A percentile compares a stretch with the other conserved stretches of the same genome.
Conservation (phyloP, 2,329 filamentous ascomycete species). For the Shiraia bambusicola region DNA sequence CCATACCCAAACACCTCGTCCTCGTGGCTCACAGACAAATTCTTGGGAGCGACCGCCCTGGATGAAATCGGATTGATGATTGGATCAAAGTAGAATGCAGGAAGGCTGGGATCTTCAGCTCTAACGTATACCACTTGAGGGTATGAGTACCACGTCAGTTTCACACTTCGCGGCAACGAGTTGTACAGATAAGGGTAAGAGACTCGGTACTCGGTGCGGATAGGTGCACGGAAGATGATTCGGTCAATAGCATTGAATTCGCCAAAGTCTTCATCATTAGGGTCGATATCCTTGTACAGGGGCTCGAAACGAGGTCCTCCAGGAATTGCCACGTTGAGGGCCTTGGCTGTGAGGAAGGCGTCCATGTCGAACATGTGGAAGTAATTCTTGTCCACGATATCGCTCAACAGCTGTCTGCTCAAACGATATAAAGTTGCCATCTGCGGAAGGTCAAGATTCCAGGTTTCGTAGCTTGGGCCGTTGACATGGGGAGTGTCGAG, state of each 20-base stretch:
- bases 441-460: slow-evolving; percentile 90
- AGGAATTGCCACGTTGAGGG: slow-evolving; percentile 94
- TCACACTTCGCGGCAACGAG: slow-evolving; percentile 89
- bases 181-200: slow-evolving; percentile 96
- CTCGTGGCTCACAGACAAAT: slow-evolving; percentile 87
- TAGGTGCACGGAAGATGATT: slow-evolving; percentile 95
- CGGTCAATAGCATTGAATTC: slow-evolving; percentile 99
- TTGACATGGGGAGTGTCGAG: slow-evolving; percentile 92
- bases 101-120: slow-evolving; percentile 83
- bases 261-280: slow-evolving; percentile 98
- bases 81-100: slow-evolving; percentile 97
- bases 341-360: slow-evolving; percentile 94
- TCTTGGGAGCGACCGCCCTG: slow-evolving; percentile 89
- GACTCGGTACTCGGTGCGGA: slow-evolving; percentile 93
- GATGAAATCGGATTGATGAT: slow-evolving; percentile 97
- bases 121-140: slow-evolving; percentile 90
- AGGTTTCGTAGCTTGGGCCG: slow-evolving; percentile 92
- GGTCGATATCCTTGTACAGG: slow-evolving; percentile 96
- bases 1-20: slow-evolving; percentile 87
- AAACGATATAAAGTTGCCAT: slow-evolving; percentile 95
- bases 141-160: slow-evolving; percentile 89
- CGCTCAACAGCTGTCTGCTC: slow-evolving; percentile 85
- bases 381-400: slow-evolving; percentile 94
- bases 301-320: slow-evolving; percentile 96
- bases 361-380: slow-evolving; percentile 96